phyloP scores from a whole-genome alignment of 352 stramenopile genomes.

The Discostella stelligera region DNA sequence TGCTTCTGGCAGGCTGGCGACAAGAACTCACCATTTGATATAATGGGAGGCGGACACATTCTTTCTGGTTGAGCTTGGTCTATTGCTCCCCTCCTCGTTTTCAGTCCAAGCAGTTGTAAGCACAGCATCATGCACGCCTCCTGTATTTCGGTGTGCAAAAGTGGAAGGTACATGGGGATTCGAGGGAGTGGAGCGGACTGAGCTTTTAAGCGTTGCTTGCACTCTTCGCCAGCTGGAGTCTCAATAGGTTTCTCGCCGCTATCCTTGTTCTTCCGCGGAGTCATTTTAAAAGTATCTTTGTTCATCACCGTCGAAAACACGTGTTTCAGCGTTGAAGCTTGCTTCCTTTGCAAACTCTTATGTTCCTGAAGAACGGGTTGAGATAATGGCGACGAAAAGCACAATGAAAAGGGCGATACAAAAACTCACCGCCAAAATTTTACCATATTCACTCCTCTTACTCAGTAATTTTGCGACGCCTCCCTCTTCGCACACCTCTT shows the following conservation, averaged over 20 bases:
- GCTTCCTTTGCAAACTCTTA: constrained; percentile 38
- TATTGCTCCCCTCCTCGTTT: constrained; percentile 34
- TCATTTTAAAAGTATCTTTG: constrained; percentile 34
- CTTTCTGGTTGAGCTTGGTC: constrained; percentile 44
- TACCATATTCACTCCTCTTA: constrained; percentile 57
- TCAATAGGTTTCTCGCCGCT: constrained; percentile 29
- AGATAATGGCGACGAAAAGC: neutral
- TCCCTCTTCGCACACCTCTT: constrained; percentile 30
- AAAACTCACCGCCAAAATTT: constrained; percentile 33
- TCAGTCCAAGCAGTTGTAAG: constrained; percentile 63
- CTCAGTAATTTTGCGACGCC: constrained; percentile 22
- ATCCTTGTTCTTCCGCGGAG: constrained; percentile 51
- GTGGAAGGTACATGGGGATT: constrained; percentile 67
- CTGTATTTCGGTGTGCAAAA: constrained; percentile 57
- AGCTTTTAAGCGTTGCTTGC: constrained; percentile 12
- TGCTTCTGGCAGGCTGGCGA: neutral
- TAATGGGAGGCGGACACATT: constrained; percentile 45
- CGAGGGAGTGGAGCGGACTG: constrained; percentile 24
- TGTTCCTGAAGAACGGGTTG: constrained; percentile 17
- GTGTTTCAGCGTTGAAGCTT: constrained; percentile 33
- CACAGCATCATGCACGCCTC: constrained; percentile 70
- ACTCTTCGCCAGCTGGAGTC: constrained; percentile 7
- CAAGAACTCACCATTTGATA: constrained; percentile 42
- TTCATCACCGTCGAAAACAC: constrained; percentile 38
- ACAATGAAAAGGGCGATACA: neutral